Evolutionary conservation across 495 filamentous ascomycete species (phyloP).

Genomic region (Penicillium steckii): DNA sequence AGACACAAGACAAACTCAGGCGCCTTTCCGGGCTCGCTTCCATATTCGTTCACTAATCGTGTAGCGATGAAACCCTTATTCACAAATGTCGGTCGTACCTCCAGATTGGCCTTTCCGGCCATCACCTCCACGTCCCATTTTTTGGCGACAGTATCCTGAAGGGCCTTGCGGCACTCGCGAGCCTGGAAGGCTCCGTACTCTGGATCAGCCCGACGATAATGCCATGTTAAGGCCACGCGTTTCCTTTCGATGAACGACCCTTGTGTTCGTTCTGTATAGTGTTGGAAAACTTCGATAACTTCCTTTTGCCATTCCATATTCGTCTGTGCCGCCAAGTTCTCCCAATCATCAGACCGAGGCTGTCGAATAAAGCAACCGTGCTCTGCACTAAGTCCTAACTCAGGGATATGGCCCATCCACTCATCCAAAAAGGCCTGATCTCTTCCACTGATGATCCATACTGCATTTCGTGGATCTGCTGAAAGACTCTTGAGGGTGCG

Average conservation of each 20-base stretch:
- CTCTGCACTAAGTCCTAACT: constrained; percentile 88
- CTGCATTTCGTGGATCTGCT: constrained; percentile 73
- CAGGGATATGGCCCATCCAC: constrained; percentile 80
- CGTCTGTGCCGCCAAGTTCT: constrained; percentile 75
- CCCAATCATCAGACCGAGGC: constrained; percentile 72
- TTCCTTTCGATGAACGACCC: constrained; percentile 94
- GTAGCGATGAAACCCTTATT: constrained; percentile 95
- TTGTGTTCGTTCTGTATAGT: constrained; percentile 79
- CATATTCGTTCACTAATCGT: constrained; percentile 67
- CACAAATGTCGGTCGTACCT: constrained; percentile 92
- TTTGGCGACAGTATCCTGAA: constrained; percentile 70
- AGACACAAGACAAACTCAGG: constrained; percentile 84
- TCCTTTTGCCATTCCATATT: constrained; percentile 89
- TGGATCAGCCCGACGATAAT: constrained; percentile 87
- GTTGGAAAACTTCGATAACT: constrained; percentile 75
- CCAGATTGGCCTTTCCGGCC: constrained; percentile 91
- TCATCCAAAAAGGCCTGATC: constrained; percentile 85
- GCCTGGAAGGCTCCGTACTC: constrained; percentile 76
- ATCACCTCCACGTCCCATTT: constrained; percentile 91
- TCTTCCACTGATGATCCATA: constrained; percentile 98
- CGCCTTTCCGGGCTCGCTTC: constrained; percentile 42
- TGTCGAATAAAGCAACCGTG: constrained; percentile 91
- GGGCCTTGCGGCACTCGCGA: constrained; percentile 69
- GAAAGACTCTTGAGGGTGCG: constrained; percentile 76
- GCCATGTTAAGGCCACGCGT: constrained; percentile 91